Evolutionary conservation across 352 stramenopile species (phyloP), one percentile per base, ranked within the genome.

Genomic region (Halophytophthora polymorphica): DNA sequence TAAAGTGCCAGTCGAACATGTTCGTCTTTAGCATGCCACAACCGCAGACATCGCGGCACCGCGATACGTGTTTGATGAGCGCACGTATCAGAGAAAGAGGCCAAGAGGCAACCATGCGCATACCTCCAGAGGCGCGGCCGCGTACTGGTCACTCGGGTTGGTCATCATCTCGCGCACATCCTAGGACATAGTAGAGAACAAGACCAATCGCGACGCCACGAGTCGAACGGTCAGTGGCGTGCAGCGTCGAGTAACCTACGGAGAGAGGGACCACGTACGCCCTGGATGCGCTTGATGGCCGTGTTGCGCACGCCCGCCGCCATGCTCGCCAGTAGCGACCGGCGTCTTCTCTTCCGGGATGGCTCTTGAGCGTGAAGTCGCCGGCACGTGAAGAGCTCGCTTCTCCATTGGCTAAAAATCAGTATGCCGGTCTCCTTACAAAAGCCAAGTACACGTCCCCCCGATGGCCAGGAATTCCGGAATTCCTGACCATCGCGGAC

Each of bases 1-100:
- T 99, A 68, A 99, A 99, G 61, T 99, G 96, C 88, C 88, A 96
- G 55, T 95, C 82, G 61, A 96, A 96, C 69, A 95, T 92, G 59
- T 96, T 92, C 46, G 77, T 82, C 77, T 90, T 18, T n/a, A 19
- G 14, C 22, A 47, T n/a, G 12, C 35, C 2, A 39, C 1, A 39
- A 21, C 19, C 34, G 12, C 15, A 39, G 28, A 42, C 18, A 52
- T 21, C n/a, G n/a, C n/a, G n/a, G n/a, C n/a, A n/a, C n/a, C n/a
- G 19, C 35, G 45, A 7, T 64, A 0, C 18, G 37, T 13, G 8
- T 42, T 50, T n/a, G 7, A 0, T 19, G 39, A 6, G 0, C 13
- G 10, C 33, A 17, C 22, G 6, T 37, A 15, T 48, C 19, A 35
- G 15, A 15, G 12, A 6, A 41, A 21, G 21, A 46, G 11, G 35